phyloP scores from a whole-genome alignment of 2,329 filamentous ascomycete species.

The Parasarocladium wereldwijsianum region DNA sequence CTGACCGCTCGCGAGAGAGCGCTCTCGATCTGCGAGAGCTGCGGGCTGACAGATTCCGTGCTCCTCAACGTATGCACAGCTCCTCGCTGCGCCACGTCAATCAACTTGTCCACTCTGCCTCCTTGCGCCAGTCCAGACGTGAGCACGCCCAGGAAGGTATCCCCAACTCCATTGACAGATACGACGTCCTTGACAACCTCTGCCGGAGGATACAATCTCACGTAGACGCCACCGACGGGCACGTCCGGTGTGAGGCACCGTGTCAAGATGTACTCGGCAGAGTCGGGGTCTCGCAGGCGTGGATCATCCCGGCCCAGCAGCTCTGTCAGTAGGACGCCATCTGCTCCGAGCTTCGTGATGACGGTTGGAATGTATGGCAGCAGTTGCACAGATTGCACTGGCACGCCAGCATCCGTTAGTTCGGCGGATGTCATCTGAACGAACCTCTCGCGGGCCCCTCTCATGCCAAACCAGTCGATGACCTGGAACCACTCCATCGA shows the following conservation, averaged over 20 bases:
- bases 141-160: conserved; percentile 79
- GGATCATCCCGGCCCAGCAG: conserved; percentile 55
- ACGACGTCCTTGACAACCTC: conserved; percentile 57
- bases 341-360: conserved; percentile 64
- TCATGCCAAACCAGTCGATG: conserved; percentile 67
- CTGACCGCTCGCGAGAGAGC: conserved; percentile 2
- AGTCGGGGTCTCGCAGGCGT: conserved; percentile 45
- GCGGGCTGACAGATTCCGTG: conserved; percentile 53
- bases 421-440: conserved; percentile 48
- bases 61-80: conserved; percentile 68
- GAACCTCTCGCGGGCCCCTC: conserved; percentile 58
- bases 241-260: conserved; percentile 36
- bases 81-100: conserved; percentile 70
- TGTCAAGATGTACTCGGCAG: conserved; percentile 57
- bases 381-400: conserved; percentile 70
- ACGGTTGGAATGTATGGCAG: conserved; percentile 79
- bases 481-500: conserved; percentile 60
- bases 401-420: conserved; percentile 67
- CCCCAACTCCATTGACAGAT: conserved; percentile 87
- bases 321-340: conserved; percentile 63
- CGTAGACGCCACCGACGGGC: conserved; percentile 64
- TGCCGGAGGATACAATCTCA: conserved; percentile 54
- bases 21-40: conserved; percentile 29
- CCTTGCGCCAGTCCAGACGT: conserved; percentile 61
- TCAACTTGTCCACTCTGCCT: conserved; percentile 40